Evolutionary conservation across 2,329 filamentous ascomycete species (phyloP).

Genomic region (Colletotrichum tofieldiae): DNA sequence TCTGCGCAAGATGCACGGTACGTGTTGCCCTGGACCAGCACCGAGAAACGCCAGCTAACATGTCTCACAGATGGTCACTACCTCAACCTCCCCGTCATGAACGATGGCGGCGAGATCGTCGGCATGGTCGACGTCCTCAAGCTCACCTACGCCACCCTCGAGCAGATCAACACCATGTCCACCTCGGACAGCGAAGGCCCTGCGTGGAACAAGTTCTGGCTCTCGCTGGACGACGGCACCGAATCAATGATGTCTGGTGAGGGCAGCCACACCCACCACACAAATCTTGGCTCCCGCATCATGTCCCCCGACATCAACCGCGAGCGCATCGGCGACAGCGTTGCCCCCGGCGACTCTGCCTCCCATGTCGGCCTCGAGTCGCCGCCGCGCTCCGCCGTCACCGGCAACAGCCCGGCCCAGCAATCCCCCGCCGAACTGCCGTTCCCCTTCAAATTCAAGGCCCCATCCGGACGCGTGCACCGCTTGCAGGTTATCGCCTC

Average conservation of each 20-base stretch:
- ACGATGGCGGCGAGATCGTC: slow-evolving; percentile 95
- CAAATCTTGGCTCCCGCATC: slow-evolving; percentile 78
- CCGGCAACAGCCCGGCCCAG: slow-evolving; percentile 68
- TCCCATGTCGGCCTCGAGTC: slow-evolving; percentile 91
- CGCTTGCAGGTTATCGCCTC: slow-evolving; percentile 87
- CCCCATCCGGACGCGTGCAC: slow-evolving; percentile 94
- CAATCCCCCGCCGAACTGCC: slow-evolving; percentile 78
- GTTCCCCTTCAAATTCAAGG: slow-evolving; percentile 99
- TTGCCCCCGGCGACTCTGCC: slow-evolving; percentile 93
- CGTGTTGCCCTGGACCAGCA: slow-evolving; percentile 50
- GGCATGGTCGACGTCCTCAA: slow-evolving; percentile 99
- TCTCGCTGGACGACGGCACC: slow-evolving; percentile 93
- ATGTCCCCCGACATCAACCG: slow-evolving; percentile 85
- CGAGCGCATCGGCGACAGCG: slow-evolving; percentile 83
- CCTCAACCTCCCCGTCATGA: slow-evolving; percentile 98
- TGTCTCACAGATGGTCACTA: slow-evolving; percentile 88
- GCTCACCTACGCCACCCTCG: slow-evolving; percentile 96
- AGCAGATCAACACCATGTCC: slow-evolving; percentile 97
- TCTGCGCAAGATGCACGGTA: slow-evolving; percentile 98
- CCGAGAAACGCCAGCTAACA: slow-evolving; percentile 39
- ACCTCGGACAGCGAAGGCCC: slow-evolving; percentile 92
- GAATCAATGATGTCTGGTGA: slow-evolving; percentile 97
- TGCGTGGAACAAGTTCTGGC: slow-evolving; percentile 99
- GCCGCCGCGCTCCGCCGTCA: slow-evolving; percentile 75
- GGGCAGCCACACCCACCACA: slow-evolving; percentile 78